Base-by-base conservation (phyloP, 2,329 filamentous ascomycete genomes). In the Neofusicoccum sp. region DNA sequence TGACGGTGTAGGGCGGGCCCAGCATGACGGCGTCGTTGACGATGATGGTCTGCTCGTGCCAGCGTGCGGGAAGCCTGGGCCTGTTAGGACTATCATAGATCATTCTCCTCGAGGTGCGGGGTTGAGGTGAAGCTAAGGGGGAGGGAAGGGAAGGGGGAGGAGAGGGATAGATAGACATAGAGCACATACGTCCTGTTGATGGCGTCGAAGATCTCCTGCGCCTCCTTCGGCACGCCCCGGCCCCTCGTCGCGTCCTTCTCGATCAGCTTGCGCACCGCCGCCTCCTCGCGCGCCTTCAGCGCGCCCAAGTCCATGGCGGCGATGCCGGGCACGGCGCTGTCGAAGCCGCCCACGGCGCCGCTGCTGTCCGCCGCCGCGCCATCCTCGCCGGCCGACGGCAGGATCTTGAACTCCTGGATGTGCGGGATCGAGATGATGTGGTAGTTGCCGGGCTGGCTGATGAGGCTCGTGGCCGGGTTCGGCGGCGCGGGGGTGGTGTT, bases 171-270 rank as follows among this genome's bases (percentile, higher is more conserved):
- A 33, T 30, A 16, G 28, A 9, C 3, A 33, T 2, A 11, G 12
- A 38, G 51, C n/a, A 71, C 78, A 64, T 68, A 86, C 71, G 84
- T 84, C 66, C 83, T 80, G 63, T 79, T 81, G 58, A 88, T 79
- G 9, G 81, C 79, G 74, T 88, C 84, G 66, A 85, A 88, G 14
- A 88, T 75, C 58, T 86, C 84, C 72, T 88, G 86, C 28, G 81
- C 85, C 64, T 86, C 84, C 38, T 76, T 79, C 38, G 78, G 83
- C 6, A 87, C 85, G 8, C 84, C 84, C 71, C 84, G 86, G 59
- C 84, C 85, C 62, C 80, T 78, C 59, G 81, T 79, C n/a, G 79
- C 77, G 65, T 86, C 84, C 63, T 79, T 72, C 63, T 85, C 82
- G 68, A 86, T 83, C 65, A 84, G 74, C 65, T 84, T 79, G 9